These are phyloP conservation scores for Trichosporon faecale DNA, from an alignment of 1,284 basidiomycete species.

Conservation along the genomic window DNA sequence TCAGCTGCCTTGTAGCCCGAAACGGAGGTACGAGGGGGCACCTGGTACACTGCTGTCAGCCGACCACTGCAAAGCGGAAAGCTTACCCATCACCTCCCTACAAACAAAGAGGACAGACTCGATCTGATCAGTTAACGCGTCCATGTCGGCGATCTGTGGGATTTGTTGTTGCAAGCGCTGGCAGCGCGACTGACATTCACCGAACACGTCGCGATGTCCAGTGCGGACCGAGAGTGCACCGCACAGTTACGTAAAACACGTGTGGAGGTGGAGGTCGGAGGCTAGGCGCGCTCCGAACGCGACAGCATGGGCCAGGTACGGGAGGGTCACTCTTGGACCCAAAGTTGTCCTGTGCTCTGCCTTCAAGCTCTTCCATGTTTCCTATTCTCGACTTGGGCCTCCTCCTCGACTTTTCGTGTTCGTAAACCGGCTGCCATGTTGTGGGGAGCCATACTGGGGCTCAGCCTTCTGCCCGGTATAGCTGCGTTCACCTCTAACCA, in stretches of 20 bases:
- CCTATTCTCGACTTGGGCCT: neutral
- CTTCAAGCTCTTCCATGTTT: neutral
- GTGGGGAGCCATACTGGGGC: conserved; percentile 5
- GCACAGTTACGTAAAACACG: conserved; percentile 1
- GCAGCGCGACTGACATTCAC: neutral
- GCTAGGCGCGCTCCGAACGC: neutral
- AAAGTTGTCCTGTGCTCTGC: neutral
- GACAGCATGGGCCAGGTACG: neutral
- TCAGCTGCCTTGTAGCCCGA: conserved; percentile 52
- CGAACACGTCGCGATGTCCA: conserved; percentile 5
- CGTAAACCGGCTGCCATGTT: conserved; percentile 5
- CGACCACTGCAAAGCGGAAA: neutral
- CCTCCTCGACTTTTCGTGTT: neutral
- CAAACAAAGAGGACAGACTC: conserved; percentile 51
- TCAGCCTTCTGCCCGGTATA: neutral
- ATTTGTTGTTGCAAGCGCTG: conserved; percentile 6
- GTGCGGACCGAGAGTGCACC: neutral
- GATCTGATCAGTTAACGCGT: conserved; percentile 48
- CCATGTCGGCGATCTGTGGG: conserved; percentile 27
- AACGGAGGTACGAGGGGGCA: conserved; percentile 50
- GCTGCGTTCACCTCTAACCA: conserved; percentile 34
- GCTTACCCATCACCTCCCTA: conserved; percentile 52
- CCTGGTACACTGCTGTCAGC: conserved; percentile 47
- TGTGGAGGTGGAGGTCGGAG: neutral
- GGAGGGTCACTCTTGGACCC: neutral